Evolutionary conservation across 2,329 filamentous ascomycete genomes (phyloP).

Genomic region (Scytalidium sp.): DNA sequence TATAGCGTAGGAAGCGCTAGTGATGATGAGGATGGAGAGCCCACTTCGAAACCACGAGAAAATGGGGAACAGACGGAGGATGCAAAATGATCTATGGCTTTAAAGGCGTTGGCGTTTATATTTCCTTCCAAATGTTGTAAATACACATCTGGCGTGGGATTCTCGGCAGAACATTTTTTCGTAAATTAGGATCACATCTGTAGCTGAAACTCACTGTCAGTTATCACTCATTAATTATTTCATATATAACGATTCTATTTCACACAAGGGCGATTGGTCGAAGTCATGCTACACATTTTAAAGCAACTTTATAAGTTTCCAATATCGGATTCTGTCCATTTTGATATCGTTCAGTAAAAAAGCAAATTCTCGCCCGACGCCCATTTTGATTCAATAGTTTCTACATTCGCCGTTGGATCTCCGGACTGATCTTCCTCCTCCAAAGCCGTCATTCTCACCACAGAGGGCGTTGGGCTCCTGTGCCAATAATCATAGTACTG

Average conservation of each 20-base stretch:
- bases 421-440: background rate
- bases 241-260: too few relatives aligned
- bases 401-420: background rate
- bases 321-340: background rate
- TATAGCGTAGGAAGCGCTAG: slow-evolving; percentile 58
- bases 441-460: too few relatives aligned
- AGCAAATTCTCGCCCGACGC: background rate
- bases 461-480: background rate
- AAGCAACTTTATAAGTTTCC: background rate
- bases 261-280: too few relatives aligned
- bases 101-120: background rate
- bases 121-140: background rate
- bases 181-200: too few relatives aligned
- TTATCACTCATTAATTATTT: too few relatives aligned
- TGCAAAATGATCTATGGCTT: background rate
- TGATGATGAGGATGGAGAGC: slow-evolving; percentile 41
- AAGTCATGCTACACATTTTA: background rate
- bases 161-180: too few relatives aligned
- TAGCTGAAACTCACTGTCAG: too few relatives aligned
- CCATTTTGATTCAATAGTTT: background rate
- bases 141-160: too few relatives aligned
- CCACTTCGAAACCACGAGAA: background rate
- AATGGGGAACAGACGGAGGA: background rate
- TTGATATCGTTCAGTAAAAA: background rate
- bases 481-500: background rate